Conservation (phyloP, 2,329 filamentous ascomycete species). For the Xylariaceae sp. region DNA sequence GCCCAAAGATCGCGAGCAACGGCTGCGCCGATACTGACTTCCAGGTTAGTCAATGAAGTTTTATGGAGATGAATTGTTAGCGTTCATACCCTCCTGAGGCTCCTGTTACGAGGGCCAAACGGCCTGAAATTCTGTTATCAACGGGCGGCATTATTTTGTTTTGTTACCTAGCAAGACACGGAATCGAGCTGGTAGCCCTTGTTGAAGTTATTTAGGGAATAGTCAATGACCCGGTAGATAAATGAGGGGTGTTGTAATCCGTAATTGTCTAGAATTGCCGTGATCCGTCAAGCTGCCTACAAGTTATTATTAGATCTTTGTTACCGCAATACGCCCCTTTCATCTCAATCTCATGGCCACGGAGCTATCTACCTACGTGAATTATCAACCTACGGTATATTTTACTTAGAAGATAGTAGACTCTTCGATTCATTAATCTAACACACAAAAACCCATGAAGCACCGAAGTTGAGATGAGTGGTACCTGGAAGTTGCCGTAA, state of each 20-base stretch:
- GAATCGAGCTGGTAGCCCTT: too few relatives aligned
- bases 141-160: slow-evolving; percentile 24
- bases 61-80: not conserved
- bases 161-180: too few relatives aligned
- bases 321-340: not conserved
- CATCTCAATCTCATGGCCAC: too few relatives aligned
- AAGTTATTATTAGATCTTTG: not conserved
- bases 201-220: not conserved
- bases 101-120: slow-evolving; percentile 34
- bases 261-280: not conserved
- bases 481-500: too few relatives aligned
- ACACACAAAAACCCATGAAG: too few relatives aligned
- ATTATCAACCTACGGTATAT: too few relatives aligned
- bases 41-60: not conserved
- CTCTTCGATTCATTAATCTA: too few relatives aligned
- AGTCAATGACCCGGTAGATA: not conserved
- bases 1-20: slow-evolving; percentile 32
- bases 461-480: too few relatives aligned
- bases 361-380: too few relatives aligned
- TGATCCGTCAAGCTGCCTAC: not conserved
- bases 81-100: slow-evolving; percentile 33
- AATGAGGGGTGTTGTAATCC: slow-evolving; percentile 6
- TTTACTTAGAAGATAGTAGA: too few relatives aligned
- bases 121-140: slow-evolving; percentile 33
- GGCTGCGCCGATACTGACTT: slow-evolving; percentile 32